A percentile compares a stretch with the other conserved stretches of the same genome.
Conservation (phyloP, 2,329 filamentous ascomycete genomes). For the Dryadomyces sulphureus region DNA sequence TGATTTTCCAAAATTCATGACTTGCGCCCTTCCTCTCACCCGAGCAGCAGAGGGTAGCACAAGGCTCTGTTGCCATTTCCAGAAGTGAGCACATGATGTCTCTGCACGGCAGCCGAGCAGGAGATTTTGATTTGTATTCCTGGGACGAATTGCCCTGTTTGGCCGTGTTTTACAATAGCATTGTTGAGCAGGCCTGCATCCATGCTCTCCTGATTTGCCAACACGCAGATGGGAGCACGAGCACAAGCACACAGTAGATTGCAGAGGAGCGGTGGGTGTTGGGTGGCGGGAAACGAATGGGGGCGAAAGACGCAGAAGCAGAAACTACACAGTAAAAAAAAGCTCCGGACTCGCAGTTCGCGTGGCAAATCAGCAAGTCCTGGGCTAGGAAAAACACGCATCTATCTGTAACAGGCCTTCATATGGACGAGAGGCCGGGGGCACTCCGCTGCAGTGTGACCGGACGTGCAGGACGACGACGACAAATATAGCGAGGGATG, state of each 20-base stretch:
- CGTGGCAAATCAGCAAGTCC: background rate
- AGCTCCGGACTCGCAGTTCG: background rate
- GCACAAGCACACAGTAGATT: background rate
- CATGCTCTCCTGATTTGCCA: too few species aligned
- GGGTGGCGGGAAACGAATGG: background rate
- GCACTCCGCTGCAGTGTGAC: background rate
- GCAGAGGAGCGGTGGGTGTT: background rate
- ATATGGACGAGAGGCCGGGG: constrained; percentile 1
- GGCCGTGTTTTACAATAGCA: too few species aligned
- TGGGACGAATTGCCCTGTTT: too few species aligned
- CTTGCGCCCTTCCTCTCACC: too few species aligned
- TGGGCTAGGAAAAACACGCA: background rate
- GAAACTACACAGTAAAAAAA: background rate
- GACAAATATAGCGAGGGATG: too few species aligned
- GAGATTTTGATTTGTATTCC: too few species aligned
- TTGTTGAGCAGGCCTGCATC: too few species aligned
- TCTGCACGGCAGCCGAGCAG: too few species aligned
- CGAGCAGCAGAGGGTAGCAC: too few species aligned
- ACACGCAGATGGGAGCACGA: too few species aligned
- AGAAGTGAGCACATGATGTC: background rate
- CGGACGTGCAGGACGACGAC: background rate
- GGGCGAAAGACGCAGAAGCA: too few species aligned
- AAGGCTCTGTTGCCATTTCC: background rate
- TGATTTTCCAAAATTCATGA: too few species aligned
- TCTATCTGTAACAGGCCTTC: background rate